Base-by-base conservation (phyloP, 2,329 filamentous ascomycete genomes). In the Neocucurbitaria cava region DNA sequence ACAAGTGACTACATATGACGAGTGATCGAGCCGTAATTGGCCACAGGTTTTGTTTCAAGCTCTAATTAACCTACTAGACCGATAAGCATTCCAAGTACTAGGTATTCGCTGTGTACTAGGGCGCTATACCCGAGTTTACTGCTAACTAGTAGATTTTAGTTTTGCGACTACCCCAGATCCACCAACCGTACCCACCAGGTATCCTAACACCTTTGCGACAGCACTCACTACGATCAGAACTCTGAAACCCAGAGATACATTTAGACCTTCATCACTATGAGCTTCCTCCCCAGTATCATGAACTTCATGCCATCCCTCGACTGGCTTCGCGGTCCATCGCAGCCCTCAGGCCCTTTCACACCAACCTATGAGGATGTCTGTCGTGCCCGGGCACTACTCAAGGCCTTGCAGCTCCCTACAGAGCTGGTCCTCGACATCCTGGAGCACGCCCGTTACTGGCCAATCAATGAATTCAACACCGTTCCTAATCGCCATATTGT, bases 361-460 rank as follows among this genome's bases (percentile, higher is more conserved):
- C 58, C 61, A 24, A 62, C 58, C 21, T 72, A 70, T 48, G 49
- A 59, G 13, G 65, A 71, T 40, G 61, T 74, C 3, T 57, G 61
- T 42, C 54, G 55, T 23, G 60, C 56, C 5, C 65, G 71, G 18
- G 62, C 60, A 0, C 50, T 67, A 5, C 62, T 74, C 18, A 60
- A 64, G 17, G 23, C 51, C 1, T 51, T 66, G 6, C 54, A 57
- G 7, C 59, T 74, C 3, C 71, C 71, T 7, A 70, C 64, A 3
- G 71, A 74, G 26, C 60, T 74, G 15, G 65, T 67, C 2, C 65
- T 74, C 7, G 47, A 63, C 2, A 66, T 73, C 17, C 54, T 74
- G 2, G 63, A 72, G 1, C 35, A 50, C 26, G 69, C 71, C 9
- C 35, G 65, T 5, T 73, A 74, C 49, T 71, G 66, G 64, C 65